Conservation (phyloP, 129 eudicot genomes). For the Centrapalus pauciflorus region DNA sequence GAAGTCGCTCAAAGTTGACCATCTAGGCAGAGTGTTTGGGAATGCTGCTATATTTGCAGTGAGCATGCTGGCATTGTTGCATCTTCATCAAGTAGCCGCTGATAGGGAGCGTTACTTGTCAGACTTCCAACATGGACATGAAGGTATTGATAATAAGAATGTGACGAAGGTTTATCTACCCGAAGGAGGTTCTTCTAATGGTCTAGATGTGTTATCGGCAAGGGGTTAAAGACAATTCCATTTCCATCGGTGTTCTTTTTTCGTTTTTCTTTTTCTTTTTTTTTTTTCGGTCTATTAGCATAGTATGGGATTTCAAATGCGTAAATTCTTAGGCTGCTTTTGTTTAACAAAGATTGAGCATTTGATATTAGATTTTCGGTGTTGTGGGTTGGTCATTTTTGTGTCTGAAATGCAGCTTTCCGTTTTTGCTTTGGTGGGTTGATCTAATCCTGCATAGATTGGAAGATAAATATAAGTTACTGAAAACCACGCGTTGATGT, state of each 20-base stretch:
- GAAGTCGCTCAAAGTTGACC: conserved; percentile 48
- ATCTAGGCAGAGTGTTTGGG: conserved; percentile 56
- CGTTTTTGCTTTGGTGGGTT: not conserved
- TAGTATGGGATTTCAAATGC: not conserved
- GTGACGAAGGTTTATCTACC: conserved; percentile 35
- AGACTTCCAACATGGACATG: conserved; percentile 35
- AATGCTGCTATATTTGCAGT: conserved; percentile 81
- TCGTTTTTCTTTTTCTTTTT: not conserved
- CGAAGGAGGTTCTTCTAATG: conserved; percentile 38
- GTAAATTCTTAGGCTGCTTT: conserved; percentile 28
- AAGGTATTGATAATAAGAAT: conserved; percentile 23
- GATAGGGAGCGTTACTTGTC: conserved; percentile 33
- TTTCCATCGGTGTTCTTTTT: not conserved
- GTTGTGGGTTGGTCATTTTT: not conserved
- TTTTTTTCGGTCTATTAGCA: not conserved
- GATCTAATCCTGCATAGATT: too few relatives aligned
- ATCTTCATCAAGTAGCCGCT: conserved; percentile 53
- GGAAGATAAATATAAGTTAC: too few relatives aligned
- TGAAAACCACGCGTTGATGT: too few relatives aligned
- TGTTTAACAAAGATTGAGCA: conserved; percentile 1
- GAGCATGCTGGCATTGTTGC: conserved; percentile 80
- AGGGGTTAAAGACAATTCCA: conserved; percentile 42
- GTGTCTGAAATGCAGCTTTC: not conserved
- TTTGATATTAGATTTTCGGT: not conserved
- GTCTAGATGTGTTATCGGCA: conserved; percentile 69